Base-by-base conservation (phyloP, 352 stramenopile genomes). In the Aphanomyces astaci region DNA sequence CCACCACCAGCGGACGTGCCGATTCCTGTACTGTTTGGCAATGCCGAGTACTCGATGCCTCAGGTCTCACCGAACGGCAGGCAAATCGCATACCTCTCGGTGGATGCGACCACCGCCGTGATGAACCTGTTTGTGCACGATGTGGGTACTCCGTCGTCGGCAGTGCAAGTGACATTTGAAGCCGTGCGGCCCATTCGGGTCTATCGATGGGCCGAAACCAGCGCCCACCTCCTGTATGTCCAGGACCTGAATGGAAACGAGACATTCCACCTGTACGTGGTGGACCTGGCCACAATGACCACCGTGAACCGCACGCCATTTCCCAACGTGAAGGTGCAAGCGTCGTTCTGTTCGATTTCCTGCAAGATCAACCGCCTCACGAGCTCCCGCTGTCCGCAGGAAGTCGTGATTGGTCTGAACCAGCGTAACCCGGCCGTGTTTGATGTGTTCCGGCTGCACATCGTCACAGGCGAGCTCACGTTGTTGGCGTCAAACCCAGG, bases 111-210 rank as follows among this genome's bases (percentile, higher is more conserved):
- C n/a, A n/a, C n/a, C n/a, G 77, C 75, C 56, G 75, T 84, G 25
- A 73, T 71, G 28, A 84, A 84, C 65, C 60, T 84, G 19, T 84
- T 84, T 60, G 46, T 84, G 56, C 73, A 80, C 64, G 56, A 72
- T 28, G 46, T 60, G 57, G 15, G 46, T 66, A 22, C 57, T 75
- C 10, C 60, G 75, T 68, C 32, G n/a, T 7, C 19, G 19, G 27
- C 45, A 7, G 22, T 17, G 7, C 75, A 81, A 67, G 45, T 84
- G 53, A 84, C 77, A 64, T 64, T 60, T 57, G 77, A 84, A 59
- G 51, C 43, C 62, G 63, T 77, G 24, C 77, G 77, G 0, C 75
- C 77, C 17, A 40, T 84, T 28, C 75, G 72, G 15, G 74, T 73
- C 70, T 82, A 82, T 31, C 19, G 72, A 22, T 82, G 78, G 73